These are phyloP conservation scores for Eimeria brunetti DNA, from an alignment of 169 alveolate species.

Conservation along the genomic window DNA sequence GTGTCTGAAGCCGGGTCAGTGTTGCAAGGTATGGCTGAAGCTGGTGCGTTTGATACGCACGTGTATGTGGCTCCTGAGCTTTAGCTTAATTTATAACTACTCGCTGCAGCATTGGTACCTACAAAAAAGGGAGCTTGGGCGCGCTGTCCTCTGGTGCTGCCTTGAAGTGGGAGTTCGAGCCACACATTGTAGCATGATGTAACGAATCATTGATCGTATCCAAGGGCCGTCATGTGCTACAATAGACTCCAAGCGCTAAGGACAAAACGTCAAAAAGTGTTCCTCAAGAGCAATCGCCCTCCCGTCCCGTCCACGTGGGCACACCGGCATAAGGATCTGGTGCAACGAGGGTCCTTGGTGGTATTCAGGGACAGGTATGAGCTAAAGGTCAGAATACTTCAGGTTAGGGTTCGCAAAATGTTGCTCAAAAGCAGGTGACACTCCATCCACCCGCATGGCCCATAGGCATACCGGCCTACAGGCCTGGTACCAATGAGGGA, in stretches of 20 bases:
- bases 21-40: neutral
- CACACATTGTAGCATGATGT: neutral
- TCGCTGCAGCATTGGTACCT: neutral
- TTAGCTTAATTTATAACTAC: neutral
- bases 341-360: too few species aligned
- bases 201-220: neutral
- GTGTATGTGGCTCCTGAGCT: neutral
- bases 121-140: neutral
- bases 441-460: too few species aligned
- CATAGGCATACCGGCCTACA: too few species aligned
- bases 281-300: too few species aligned
- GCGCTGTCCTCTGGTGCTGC: neutral
- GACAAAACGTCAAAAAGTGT: too few species aligned
- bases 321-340: too few species aligned
- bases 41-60: neutral
- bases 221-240: neutral
- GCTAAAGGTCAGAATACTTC: too few species aligned
- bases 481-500: too few species aligned
- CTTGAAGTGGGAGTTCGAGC: neutral
- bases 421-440: too few species aligned
- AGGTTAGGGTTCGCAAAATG: too few species aligned
- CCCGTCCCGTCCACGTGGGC: too few species aligned
- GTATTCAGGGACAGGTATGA: too few species aligned
- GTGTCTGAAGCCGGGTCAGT: neutral
- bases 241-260: neutral